Conservation (phyloP, 805 yeast species). For the Nematodospora valgi region DNA sequence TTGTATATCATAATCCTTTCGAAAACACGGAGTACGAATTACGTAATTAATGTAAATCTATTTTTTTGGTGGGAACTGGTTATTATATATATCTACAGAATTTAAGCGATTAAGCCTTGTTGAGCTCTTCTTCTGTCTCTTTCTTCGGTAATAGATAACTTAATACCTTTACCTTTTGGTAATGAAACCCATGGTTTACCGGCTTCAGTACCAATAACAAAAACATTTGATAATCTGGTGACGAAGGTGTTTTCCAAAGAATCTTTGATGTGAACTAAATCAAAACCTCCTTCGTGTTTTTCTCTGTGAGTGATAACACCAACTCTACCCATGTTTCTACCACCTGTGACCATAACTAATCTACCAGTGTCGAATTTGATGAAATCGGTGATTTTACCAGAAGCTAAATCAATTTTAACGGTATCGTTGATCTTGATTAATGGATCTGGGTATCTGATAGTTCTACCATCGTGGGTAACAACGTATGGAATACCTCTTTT, state of each 20-base stretch:
- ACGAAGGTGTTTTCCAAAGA: conserved; percentile 40
- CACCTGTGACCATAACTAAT: conserved; percentile 42
- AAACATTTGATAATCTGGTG: conserved; percentile 41
- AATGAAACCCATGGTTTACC: conserved; percentile 39
- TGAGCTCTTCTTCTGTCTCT: conserved; percentile 46
- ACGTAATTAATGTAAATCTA: too few species aligned
- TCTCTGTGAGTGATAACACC: conserved; percentile 43
- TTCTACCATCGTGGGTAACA: conserved; percentile 99
- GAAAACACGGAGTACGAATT: too few species aligned
- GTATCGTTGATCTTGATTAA: conserved; percentile 95
- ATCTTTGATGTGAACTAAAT: conserved; percentile 41
- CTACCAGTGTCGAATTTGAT: conserved; percentile 39
- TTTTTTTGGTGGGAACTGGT: too few species aligned
- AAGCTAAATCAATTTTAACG: conserved; percentile 92
- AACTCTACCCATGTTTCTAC: conserved; percentile 42
- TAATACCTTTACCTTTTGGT: conserved; percentile 46
- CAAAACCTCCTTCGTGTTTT: conserved; percentile 43
- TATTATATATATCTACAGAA: neutral
- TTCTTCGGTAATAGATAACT: conserved; percentile 41
- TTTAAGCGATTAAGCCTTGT: conserved; percentile 21
- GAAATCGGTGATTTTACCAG: conserved; percentile 79
- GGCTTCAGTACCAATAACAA: conserved; percentile 40
- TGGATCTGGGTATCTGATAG: conserved; percentile 99
- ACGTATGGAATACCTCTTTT: conserved; percentile 98
- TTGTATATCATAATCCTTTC: too few species aligned